Evolutionary conservation across 1,284 basidiomycete genomes (phyloP).

Genomic region (Tilletiaria anomala): DNA sequence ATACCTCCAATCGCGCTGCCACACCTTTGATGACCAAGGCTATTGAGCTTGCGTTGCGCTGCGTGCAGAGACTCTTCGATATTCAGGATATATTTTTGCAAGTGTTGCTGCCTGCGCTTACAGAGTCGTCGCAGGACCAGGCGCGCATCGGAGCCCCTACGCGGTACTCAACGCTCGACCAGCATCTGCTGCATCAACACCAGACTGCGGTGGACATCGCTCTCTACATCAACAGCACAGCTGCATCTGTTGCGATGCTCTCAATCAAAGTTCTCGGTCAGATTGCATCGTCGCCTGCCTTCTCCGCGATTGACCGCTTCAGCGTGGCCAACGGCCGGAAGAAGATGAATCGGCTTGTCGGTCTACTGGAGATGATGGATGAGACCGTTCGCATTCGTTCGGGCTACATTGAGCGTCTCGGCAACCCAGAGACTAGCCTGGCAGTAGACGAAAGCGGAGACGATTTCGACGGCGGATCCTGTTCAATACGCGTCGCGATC

Average conservation of each 20-base stretch:
- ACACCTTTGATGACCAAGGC: slow-evolving; percentile 44
- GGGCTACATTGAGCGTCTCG: slow-evolving; percentile 60
- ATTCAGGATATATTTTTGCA: slow-evolving; percentile 81
- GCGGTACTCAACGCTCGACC: slow-evolving; percentile 65
- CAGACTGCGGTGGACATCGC: slow-evolving; percentile 70
- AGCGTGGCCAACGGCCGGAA: slow-evolving; percentile 45
- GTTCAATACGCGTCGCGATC: slow-evolving; percentile 49
- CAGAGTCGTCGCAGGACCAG: background rate
- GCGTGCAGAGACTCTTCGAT: slow-evolving; percentile 65
- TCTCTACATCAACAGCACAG: slow-evolving; percentile 59
- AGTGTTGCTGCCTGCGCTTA: slow-evolving; percentile 62
- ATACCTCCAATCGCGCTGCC: background rate
- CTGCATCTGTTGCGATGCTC: slow-evolving; percentile 61
- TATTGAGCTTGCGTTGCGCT: slow-evolving; percentile 65
- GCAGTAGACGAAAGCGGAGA: slow-evolving; percentile 46
- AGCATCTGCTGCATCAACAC: slow-evolving; percentile 49
- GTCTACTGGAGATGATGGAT: slow-evolving; percentile 63
- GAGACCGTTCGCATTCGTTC: slow-evolving; percentile 74
- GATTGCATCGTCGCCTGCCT: slow-evolving; percentile 49
- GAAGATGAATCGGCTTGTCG: slow-evolving; percentile 51
- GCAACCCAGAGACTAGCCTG: slow-evolving; percentile 47
- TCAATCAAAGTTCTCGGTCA: slow-evolving; percentile 62
- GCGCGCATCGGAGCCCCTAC: slow-evolving; percentile 16
- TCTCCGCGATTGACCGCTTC: slow-evolving; percentile 49
- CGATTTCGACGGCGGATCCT: slow-evolving; percentile 41